Base-by-base conservation (phyloP, 140 eudicot species). In the Anethum foeniculum region DNA sequence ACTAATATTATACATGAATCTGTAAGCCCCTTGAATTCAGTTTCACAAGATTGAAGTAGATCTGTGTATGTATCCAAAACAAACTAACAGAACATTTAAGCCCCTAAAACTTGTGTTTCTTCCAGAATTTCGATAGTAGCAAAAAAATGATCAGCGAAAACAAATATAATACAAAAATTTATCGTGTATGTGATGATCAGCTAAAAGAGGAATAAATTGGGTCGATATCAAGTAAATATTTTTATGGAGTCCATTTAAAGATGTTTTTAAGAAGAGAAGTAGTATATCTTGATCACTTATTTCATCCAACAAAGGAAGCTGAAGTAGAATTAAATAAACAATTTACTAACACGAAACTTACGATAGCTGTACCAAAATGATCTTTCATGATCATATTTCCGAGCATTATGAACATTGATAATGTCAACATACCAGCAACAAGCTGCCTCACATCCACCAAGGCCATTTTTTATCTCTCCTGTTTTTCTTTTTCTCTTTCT, bases 331-430 rank as follows among this genome's bases (percentile, higher is more conserved):
- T 4, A 25, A 44, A 46, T 75, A 75, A 75, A 2, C 15, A 43
- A 44, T 23, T 44, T 7, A 21, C 18, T 43, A 73, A 6, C 19
- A 21, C 15, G 56, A 19, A 19, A 41, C 77, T 73, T 43, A 88
- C 68, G 79, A 90, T 85, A 65, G 84, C 83, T 0, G 89, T 87
- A 85, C 88, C 92, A 72, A 90, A 87, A 80, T 94, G 96, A 73
- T 94, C 98, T 68, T 86, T 82, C 52, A 85, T 92, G 76, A 94
- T 85, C 98, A 94, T 94, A 77, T 92, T 89, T 0, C 89, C 97
- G 16, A 94, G 90, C 97, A 92, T 94, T 47, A 91, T 2, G 77
- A 94, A 92, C 98, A 94, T 94, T 28, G 98, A 86, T 52, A 92
- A 77, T 11, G 98, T 94, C 34, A 94, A 93, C 51, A 90, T 11